Evolutionary conservation across 768 basidiomycete species (phyloP).

Genomic region (Cubamyces lactineus): DNA sequence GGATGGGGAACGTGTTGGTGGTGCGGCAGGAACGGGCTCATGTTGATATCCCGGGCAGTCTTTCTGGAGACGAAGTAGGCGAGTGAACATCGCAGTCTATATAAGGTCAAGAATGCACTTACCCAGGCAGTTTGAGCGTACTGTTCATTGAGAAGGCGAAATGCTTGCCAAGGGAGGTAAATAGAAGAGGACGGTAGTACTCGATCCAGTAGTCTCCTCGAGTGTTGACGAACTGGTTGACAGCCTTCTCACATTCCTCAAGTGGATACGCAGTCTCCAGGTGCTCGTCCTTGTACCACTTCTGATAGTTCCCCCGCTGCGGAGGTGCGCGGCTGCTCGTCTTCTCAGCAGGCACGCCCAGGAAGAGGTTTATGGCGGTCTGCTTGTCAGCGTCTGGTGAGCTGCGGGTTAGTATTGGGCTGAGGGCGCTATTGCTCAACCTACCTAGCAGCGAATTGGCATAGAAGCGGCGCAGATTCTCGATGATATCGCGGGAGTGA

Average conservation of each 20-base stretch:
- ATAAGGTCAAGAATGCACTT: too few species aligned
- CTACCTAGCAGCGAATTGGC: slow-evolving; percentile 89
- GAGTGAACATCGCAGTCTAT: background rate
- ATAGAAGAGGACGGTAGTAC: slow-evolving; percentile 83
- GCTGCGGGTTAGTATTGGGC: background rate
- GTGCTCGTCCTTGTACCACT: slow-evolving; percentile 82
- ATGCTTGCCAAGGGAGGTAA: slow-evolving; percentile 85
- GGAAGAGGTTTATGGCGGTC: slow-evolving; percentile 95
- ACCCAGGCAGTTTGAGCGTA: slow-evolving; percentile 83
- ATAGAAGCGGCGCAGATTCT: slow-evolving; percentile 93
- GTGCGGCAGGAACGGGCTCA: slow-evolving; percentile 77
- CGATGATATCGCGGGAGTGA: slow-evolving; percentile 94
- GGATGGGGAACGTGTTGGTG: slow-evolving; percentile 42
- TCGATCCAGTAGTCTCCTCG: slow-evolving; percentile 84
- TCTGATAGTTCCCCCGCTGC: slow-evolving; percentile 72
- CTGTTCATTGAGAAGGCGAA: slow-evolving; percentile 95
- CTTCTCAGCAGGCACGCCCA: slow-evolving; percentile 65
- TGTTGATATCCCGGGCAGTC: slow-evolving; percentile 63
- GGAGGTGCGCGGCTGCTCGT: slow-evolving; percentile 48
- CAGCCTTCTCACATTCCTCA: slow-evolving; percentile 62
- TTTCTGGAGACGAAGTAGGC: slow-evolving; percentile 50
- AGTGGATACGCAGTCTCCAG: slow-evolving; percentile 69
- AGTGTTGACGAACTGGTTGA: slow-evolving; percentile 60
- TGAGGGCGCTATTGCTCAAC: slow-evolving; percentile 8
- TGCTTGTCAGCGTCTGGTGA: slow-evolving; percentile 92